A percentile compares a stretch with the other conserved stretches of the same genome.
phyloP scores from a whole-genome alignment of 1,284 basidiomycete species.

The Malassezia yamatoensis region DNA sequence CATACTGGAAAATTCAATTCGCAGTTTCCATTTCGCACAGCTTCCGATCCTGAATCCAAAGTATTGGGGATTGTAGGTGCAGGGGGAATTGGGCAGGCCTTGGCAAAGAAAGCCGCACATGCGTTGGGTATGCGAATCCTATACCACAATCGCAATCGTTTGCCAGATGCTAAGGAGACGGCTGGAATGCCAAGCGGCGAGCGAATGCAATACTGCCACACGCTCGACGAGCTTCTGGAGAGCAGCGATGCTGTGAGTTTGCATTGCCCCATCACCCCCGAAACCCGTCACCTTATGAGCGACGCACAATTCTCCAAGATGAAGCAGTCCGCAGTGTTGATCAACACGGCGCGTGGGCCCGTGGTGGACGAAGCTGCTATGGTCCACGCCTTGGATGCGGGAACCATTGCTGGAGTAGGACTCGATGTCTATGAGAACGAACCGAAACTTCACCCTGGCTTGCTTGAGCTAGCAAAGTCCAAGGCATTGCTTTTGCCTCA shows the following conservation, averaged over 20 bases:
- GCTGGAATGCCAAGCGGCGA: slow-evolving; percentile 21
- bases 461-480: slow-evolving; percentile 22
- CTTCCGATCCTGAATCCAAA: slow-evolving; percentile 28
- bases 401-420: slow-evolving; percentile 56
- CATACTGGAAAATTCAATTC: slow-evolving; percentile 27
- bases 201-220: slow-evolving; percentile 27
- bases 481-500: slow-evolving; percentile 34
- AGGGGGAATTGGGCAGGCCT: slow-evolving; percentile 35
- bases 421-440: slow-evolving; percentile 84
- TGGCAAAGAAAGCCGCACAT: slow-evolving; percentile 35
- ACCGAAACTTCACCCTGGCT: slow-evolving; percentile 25
- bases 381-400: slow-evolving; percentile 28
- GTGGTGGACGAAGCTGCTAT: slow-evolving; percentile 50
- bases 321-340: slow-evolving; percentile 48
- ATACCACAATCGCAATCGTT: slow-evolving; percentile 36
- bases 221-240: slow-evolving; percentile 49
- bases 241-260: slow-evolving; percentile 51
- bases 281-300: slow-evolving; percentile 49
- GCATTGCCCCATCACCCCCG: slow-evolving; percentile 51
- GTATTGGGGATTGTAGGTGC: slow-evolving; percentile 40
- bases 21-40: slow-evolving; percentile 26
- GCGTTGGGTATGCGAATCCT: slow-evolving; percentile 36
- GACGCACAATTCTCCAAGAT: slow-evolving; percentile 47
- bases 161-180: slow-evolving; percentile 38
- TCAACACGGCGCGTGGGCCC: slow-evolving; percentile 52